These are phyloP conservation scores for Diplodia intermedia DNA, from an alignment of 2,329 filamentous ascomycete genomes.

Conservation along the genomic window DNA sequence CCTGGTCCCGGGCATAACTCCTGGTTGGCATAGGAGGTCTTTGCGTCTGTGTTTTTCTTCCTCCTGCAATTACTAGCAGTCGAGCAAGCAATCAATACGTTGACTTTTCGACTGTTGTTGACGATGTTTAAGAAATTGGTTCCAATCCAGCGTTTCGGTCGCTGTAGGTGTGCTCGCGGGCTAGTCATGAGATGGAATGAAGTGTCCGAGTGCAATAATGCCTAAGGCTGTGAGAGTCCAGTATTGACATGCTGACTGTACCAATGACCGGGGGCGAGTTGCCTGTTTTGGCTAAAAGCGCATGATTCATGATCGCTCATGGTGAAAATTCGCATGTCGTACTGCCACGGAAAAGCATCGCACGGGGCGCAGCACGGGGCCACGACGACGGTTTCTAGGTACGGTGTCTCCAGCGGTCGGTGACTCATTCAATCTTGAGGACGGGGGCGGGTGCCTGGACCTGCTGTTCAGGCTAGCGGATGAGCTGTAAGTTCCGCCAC, in stretches of 20 bases:
- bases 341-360: background rate
- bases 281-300: constrained; percentile 20
- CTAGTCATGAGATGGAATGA: background rate
- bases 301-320: constrained; percentile 15
- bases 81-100: background rate
- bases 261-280: background rate
- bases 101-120: background rate
- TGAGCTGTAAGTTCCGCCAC: background rate
- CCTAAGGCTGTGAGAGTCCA: background rate
- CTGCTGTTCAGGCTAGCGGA: background rate
- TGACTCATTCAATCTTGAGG: constrained; percentile 1
- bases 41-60: background rate
- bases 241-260: background rate
- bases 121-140: background rate
- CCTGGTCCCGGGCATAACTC: background rate
- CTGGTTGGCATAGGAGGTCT: constrained; percentile 21
- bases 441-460: background rate
- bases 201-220: background rate
- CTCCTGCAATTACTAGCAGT: background rate
- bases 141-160: background rate
- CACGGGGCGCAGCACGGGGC: background rate
- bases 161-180: background rate
- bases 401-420: background rate
- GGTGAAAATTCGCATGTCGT: background rate
- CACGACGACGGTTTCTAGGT: background rate